phyloP scores from a whole-genome alignment of 768 basidiomycete genomes.

The Psilocybe cyanescens region DNA sequence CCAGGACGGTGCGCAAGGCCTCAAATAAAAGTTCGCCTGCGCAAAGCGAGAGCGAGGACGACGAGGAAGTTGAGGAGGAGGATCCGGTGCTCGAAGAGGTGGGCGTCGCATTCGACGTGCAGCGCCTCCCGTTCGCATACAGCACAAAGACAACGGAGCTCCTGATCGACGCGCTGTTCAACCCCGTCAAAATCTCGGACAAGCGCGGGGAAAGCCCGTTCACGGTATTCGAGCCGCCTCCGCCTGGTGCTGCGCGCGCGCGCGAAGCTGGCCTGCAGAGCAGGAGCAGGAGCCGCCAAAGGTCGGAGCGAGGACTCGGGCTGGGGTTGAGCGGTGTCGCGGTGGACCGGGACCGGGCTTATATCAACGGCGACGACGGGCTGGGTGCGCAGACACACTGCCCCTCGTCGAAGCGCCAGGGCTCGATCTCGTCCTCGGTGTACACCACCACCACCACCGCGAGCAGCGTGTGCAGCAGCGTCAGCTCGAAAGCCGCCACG shows the following conservation, averaged over 20 bases:
- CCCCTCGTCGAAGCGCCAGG: background rate
- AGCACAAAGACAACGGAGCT: slow-evolving; percentile 70
- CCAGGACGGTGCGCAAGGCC: slow-evolving; percentile 16
- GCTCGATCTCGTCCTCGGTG: slow-evolving; percentile 2
- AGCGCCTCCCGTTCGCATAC: slow-evolving; percentile 53
- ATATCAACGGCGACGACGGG: background rate
- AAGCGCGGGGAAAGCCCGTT: slow-evolving; percentile 43
- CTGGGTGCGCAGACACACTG: background rate
- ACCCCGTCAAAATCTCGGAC: slow-evolving; percentile 59
- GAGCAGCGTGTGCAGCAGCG: slow-evolving; percentile 14
- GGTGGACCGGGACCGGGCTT: background rate
- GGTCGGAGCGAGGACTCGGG: slow-evolving; percentile 2
- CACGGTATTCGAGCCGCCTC: slow-evolving; percentile 38
- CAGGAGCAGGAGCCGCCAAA: background rate
- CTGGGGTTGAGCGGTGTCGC: slow-evolving; percentile 14
- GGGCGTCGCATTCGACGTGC: slow-evolving; percentile 36
- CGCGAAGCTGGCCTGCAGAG: background rate
- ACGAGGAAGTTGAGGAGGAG: slow-evolving; percentile 2
- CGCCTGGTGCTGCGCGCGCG: slow-evolving; percentile 1
- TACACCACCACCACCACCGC: slow-evolving; percentile 26
- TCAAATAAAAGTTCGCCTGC: background rate
- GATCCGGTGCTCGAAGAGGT: slow-evolving; percentile 1
- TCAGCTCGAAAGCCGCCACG: slow-evolving; percentile 10
- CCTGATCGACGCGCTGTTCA: slow-evolving; percentile 81
- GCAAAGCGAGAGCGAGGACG: slow-evolving; percentile 17